Evolutionary conservation across 345 rosid species (phyloP), one percentile per base, ranked within the genome.

Genomic region (Aquilaria yunnanensis): DNA sequence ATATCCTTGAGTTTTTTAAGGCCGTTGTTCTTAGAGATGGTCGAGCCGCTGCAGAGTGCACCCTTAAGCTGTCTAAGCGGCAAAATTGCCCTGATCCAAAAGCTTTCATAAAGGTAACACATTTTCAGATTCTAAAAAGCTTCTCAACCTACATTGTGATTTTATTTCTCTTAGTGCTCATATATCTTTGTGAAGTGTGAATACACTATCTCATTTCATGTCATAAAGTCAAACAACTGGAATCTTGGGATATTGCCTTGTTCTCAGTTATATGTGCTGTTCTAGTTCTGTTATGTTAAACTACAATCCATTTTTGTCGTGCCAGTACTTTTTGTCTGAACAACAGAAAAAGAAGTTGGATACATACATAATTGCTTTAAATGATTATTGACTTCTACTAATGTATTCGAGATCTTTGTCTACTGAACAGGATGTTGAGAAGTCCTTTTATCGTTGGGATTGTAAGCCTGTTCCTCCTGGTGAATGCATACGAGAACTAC

Each of bases 401-500:
- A 37, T 37, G 5, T 37, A 37, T 37, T 37, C 8, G 43, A 37
- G 43, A 37, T 37, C 43, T 37, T 37, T 9, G 8, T 37, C 43
- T 37, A 9, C 8, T 37, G 43, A 54, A 51, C 89, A 95, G 99
- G 99, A 95, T 74, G 87, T 89, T 54, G 96, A 87, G 58, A 83
- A 88, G 74, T 74, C 92, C 54, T 91, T 95, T 70, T 34, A 70
- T 58, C 84, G 85, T 67, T 95, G 99, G 99, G 99, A 84, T 53
- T 96, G 98, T 58, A 96, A 91, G 71, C 50, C 73, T 61, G 57
- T 95, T 54, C 99, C 87, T 77, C 98, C 99, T 60, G 96, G 96
- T 32, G 96, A 91, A 64, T 89, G 97, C 81, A 91, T 95, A 88
- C 89, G 88, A 62, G 89, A 95, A 65, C 72, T 95, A 67, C 97